Percentiles rank a stretch among this genome's conserved stretches.
These are phyloP conservation scores for Scenedesmus sp. DNA, from an alignment of 163 green algal genomes.

Conservation along the genomic window DNA sequence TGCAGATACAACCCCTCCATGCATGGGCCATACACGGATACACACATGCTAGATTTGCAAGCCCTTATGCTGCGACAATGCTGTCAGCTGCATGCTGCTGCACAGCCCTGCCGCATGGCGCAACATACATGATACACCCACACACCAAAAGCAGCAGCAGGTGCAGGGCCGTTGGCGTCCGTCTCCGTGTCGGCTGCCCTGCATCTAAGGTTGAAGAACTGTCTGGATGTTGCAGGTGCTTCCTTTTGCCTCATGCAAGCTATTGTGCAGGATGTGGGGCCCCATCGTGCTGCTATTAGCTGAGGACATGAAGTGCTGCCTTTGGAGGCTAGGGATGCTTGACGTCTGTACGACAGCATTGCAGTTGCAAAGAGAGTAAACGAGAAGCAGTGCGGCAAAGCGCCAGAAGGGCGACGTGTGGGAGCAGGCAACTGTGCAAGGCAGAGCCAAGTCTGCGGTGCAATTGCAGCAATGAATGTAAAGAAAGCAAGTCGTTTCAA, in stretches of 20 bases:
- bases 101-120: background rate
- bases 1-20: no score
- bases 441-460: no score
- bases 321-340: background rate
- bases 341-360: background rate
- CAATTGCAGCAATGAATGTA: no score
- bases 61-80: background rate
- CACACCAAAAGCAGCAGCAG: conserved; percentile 1
- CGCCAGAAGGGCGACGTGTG: background rate
- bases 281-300: background rate
- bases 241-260: background rate
- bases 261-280: background rate
- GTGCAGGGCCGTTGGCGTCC: background rate
- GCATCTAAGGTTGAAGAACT: background rate
- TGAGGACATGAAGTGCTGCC: background rate
- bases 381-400: background rate
- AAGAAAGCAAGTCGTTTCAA: no score
- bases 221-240: background rate
- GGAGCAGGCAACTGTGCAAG: no score
- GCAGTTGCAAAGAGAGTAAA: background rate
- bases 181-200: background rate
- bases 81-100: background rate
- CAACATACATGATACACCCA: background rate
- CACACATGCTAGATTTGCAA: no score
- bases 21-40: no score